Base-by-base conservation (phyloP, 2,329 filamentous ascomycete species). In the Ophiocordyceps camponoti-saundersi region DNA sequence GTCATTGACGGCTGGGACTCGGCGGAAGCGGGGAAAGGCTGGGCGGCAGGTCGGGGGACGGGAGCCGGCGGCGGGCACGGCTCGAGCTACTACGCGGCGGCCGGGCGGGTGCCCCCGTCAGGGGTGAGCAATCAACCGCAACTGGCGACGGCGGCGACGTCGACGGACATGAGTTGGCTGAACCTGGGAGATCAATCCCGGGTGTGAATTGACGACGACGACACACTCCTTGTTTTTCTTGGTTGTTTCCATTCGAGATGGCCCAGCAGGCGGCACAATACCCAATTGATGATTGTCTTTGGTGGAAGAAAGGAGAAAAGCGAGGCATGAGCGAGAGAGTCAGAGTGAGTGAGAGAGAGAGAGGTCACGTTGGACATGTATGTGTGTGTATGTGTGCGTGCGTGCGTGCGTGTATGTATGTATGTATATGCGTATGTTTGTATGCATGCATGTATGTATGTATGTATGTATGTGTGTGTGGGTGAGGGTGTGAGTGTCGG, bases 101-200 rank as follows among this genome's bases (percentile, higher is more conserved):
- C 34, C 12, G 34, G 34, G 13, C 53, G 58, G 30, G 55, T 59
- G n/a, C 54, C 59, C 18, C 55, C 59, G 39, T 56, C 58, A 7
- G 63, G 62, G 42, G 58, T 70, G 48, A 72, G 66, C 57, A 63
- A 61, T 46, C 70, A 73, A 52, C 70, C 71, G 18, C 72, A 73
- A 53, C 64, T 75, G 29, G 61, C 65, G 21, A 70, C 65, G 61
- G 67, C 73, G 44, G 60, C 68, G 23, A 67, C 66, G 7, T 70
- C 72, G 13, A 72, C 71, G 45, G 84, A 88, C 60, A 85, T 88
- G 80, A 85, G 81, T 63, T 89, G 84, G 84, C 64, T 89, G 52
- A 87, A 88, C 57, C 69, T 88, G 18, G 79, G 78, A 44, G 73
- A 73, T 36, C 57, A 60, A 36, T 52, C 56, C 41, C 58, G 49